phyloP scores from a whole-genome alignment of 768 basidiomycete genomes.

The Dioszegia crocea region DNA sequence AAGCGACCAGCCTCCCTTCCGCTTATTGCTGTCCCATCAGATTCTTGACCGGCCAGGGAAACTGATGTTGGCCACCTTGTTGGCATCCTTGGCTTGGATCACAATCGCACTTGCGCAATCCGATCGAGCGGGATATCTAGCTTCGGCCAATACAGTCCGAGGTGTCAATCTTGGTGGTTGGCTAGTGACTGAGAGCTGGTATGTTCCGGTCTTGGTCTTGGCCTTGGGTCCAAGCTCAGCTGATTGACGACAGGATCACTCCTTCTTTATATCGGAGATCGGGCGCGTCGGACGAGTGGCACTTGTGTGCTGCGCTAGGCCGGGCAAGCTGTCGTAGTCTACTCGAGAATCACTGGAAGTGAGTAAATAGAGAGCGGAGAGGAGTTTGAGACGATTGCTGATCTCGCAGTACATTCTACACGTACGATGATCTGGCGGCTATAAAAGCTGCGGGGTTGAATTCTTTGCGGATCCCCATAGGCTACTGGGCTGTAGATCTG shows the following conservation, averaged over 20 bases:
- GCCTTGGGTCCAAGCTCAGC: neutral
- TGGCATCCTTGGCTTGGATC: neutral
- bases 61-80: neutral
- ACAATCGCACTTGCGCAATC: neutral
- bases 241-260: slow-evolving; percentile 35
- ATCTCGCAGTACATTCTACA: slow-evolving; percentile 28
- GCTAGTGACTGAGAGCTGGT: slow-evolving; percentile 35
- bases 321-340: slow-evolving; percentile 24
- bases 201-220: neutral
- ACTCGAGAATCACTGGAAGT: slow-evolving; percentile 33
- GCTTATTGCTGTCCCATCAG: too few species aligned
- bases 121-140: slow-evolving; percentile 4
- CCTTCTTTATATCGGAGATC: slow-evolving; percentile 33
- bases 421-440: slow-evolving; percentile 24
- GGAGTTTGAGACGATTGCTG: neutral
- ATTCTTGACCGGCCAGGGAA: too few species aligned
- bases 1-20: too few species aligned
- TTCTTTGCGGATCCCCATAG: slow-evolving; percentile 40
- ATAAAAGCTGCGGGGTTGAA: slow-evolving; percentile 44
- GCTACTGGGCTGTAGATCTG: slow-evolving; percentile 43
- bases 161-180: slow-evolving; percentile 49
- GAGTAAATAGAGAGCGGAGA: slow-evolving; percentile 1
- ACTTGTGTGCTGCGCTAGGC: slow-evolving; percentile 25
- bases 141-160: slow-evolving; percentile 21
- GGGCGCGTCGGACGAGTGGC: slow-evolving; percentile 40